Evolutionary conservation across 306 rosid genomes (phyloP), one percentile per base, ranked within the genome.

Genomic region (Quercus ilex): DNA sequence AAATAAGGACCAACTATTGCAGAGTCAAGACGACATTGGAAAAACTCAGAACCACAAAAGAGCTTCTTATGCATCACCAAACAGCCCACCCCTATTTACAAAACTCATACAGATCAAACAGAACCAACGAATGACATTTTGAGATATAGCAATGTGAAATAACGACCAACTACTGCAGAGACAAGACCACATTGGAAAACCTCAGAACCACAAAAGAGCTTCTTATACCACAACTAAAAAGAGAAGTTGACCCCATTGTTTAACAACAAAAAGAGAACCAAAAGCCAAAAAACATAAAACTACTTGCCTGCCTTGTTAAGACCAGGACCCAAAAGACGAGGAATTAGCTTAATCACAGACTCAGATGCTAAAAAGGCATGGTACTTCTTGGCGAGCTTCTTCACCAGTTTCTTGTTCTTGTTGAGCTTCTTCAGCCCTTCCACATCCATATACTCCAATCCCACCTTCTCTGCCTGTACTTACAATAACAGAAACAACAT

Each of bases 331-430:
- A 93, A 80, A 57, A 93, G 94, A 69, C 97, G 93, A 15, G 98
- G 98, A 70, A 93, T 93, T 87, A 92, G 96, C 87, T 92, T 94
- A 23, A 94, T 94, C 2, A 92, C 90, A 31, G 98, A 89, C 77
- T 94, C 98, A 5, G 98, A 94, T 25, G 98, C 98, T 46, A 94
- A 89, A 75, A 92, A 94, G 69, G 98, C 95, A 81, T 92, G 98
- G 81, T 85, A 90, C 56, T 92, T 90, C 75, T 94, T 94, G 19
- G 98, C 98, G 11, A 94, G 83, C 5, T 89, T 92, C 86, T 94
- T 94, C 13, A 94, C 98, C 67, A 90, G 25, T 41, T 90, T 94
- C 83, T 94, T 92, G 26, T 94, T 94, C 81, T 94, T 94, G 84
- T 91, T 93, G 0, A 93, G 86, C 90, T 93, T 93, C 86, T 93